Evolutionary conservation across 345 rosid species (phyloP), one percentile per base, ranked within the genome.

Genomic region (Eucalyptus regnans): DNA sequence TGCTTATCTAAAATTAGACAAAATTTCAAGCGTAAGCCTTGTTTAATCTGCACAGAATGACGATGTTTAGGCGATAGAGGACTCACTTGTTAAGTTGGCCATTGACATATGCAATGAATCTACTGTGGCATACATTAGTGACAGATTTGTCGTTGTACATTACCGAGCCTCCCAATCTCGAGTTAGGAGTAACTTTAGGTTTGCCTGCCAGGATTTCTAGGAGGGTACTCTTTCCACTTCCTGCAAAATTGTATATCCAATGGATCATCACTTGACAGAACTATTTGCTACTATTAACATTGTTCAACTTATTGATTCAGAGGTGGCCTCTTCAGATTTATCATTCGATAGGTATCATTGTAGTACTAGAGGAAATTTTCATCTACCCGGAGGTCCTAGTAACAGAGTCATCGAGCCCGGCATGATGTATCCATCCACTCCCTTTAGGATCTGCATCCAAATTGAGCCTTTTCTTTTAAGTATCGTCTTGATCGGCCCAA

Each of bases 311-410:
- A 76, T 76, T 11, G 48, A 41, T 76, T 6, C 7, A 41, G 48
- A 76, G 83, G 83, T 2, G 84, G 84, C 48, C 84, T 41, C 48
- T 76, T 41, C 23, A 41, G 84, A 41, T 41, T 37, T 41, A 22
- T 76, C 27, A 76, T 76, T 76, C 27, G 5, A 76, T 20, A 76
- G 83, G 83, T 76, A 37, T 76, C 84, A 41, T 41, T 41, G 48
- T 25, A 20, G 84, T 41, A 76, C 48, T 20, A 41, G 48, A 76
- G 84, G 48, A 76, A 76, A 76, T 20, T 76, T 41, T 76, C 27
- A 41, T 41, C 68, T 85, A 92, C 93, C 91, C 22, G 92, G 92
- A 88, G 92, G 91, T 13, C 93, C 92, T 87, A 92, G 91, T n/a
- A 90, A 52, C 15, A 92, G 92, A 31, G 90, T 90, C 90, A 89